phyloP scores from a whole-genome alignment of 805 yeast species.

The Millerozyma miso region DNA sequence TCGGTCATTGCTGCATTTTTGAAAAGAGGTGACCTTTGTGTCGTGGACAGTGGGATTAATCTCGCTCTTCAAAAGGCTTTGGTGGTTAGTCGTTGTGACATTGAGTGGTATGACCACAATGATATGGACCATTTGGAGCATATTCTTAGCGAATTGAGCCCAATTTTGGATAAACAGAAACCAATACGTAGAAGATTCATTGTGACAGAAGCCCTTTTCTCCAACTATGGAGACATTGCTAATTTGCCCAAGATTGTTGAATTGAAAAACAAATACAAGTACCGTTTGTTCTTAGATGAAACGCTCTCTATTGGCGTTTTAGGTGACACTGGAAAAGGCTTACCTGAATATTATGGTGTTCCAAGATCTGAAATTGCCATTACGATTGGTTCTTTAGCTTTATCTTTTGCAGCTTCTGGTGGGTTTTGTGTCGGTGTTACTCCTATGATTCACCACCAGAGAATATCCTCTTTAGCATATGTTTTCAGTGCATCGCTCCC shows the following conservation, averaged over 20 bases:
- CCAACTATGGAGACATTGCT: conserved; percentile 75
- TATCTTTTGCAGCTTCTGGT: conserved; percentile 79
- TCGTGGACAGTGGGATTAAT: conserved; percentile 77
- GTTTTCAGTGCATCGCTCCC: conserved; percentile 95
- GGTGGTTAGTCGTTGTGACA: conserved; percentile 78
- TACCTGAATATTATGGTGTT: conserved; percentile 68
- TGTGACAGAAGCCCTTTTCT: conserved; percentile 86
- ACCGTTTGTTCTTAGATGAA: conserved; percentile 85
- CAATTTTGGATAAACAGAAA: conserved; percentile 56
- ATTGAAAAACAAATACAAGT: conserved; percentile 77
- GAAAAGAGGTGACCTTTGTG: conserved; percentile 89
- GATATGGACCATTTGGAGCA: conserved; percentile 78
- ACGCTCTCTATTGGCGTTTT: conserved; percentile 79
- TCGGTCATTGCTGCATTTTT: conserved; percentile 90
- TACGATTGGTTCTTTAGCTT: conserved; percentile 83
- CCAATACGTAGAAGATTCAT: conserved; percentile 89
- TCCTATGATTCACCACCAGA: conserved; percentile 86
- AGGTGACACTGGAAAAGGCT: conserved; percentile 82
- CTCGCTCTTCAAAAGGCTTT: conserved; percentile 85
- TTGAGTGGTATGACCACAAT: conserved; percentile 82
- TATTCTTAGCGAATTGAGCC: conserved; percentile 57
- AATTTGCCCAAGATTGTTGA: conserved; percentile 64
- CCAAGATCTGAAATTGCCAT: conserved; percentile 74
- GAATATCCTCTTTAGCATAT: conserved; percentile 84
- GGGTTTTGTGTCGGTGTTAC: conserved; percentile 88